Conservation (phyloP, 805 yeast genomes). For the Suhomyces tanzawaensis region DNA sequence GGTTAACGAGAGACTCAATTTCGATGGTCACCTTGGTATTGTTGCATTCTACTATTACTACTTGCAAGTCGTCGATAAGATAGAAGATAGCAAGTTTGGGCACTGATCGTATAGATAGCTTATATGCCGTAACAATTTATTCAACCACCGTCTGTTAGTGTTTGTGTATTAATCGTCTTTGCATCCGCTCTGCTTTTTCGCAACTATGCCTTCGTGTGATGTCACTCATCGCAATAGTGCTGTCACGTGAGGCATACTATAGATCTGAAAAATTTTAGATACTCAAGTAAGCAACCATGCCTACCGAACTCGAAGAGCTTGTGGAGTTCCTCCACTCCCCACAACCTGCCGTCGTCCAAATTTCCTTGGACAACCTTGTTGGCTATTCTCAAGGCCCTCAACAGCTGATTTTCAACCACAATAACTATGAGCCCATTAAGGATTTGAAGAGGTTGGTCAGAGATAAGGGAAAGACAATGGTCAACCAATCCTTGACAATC, state of each 20-base stretch:
- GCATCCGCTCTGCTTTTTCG: no score
- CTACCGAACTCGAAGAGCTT: slow-evolving; percentile 49
- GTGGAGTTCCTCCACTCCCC: slow-evolving; percentile 81
- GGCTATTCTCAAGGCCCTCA: slow-evolving; percentile 76
- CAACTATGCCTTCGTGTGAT: no score
- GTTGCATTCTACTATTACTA: slow-evolving; percentile 41
- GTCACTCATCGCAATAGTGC: no score
- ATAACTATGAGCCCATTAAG: slow-evolving; percentile 65
- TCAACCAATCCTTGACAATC: slow-evolving; percentile 70
- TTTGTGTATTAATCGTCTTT: no score
- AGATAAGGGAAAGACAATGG: slow-evolving; percentile 53
- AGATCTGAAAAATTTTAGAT: slow-evolving; percentile 6
- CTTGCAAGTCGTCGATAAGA: slow-evolving; percentile 26
- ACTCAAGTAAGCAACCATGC: slow-evolving; percentile 36
- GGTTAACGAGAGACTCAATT: slow-evolving; percentile 29
- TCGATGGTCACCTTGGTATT: slow-evolving; percentile 33
- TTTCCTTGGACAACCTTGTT: slow-evolving; percentile 81
- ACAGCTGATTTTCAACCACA: slow-evolving; percentile 62
- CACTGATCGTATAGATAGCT: no score
- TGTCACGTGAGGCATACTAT: no score
- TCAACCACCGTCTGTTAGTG: no score
- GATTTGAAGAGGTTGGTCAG: slow-evolving; percentile 64
- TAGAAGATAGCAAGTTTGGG: no score
- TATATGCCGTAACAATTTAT: no score
- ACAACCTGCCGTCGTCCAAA: slow-evolving; percentile 73